Percentiles rank a stretch among this genome's conserved stretches.
These are phyloP conservation scores for Penicillium verhagenii DNA, from an alignment of 495 filamentous ascomycete genomes.

Conservation along the genomic window DNA sequence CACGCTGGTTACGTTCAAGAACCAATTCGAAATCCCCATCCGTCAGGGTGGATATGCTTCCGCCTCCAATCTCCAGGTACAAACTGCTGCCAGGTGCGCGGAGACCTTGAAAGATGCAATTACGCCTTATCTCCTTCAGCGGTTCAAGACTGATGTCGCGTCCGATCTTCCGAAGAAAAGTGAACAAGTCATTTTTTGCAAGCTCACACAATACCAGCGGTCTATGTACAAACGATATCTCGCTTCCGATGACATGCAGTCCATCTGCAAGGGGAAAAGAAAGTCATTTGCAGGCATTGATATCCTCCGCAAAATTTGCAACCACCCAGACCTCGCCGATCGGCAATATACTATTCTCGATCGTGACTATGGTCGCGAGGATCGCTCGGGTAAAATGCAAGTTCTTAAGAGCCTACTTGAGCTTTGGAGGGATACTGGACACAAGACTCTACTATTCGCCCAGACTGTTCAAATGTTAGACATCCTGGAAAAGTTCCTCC, in stretches of 20 bases:
- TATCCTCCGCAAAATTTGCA: conserved; percentile 92
- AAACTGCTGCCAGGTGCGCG: conserved; percentile 87
- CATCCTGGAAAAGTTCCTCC: conserved; percentile 80
- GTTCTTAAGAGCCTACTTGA: conserved; percentile 80
- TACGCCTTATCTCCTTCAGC: conserved; percentile 87
- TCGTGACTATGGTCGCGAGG: conserved; percentile 64
- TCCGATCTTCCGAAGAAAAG: conserved; percentile 91
- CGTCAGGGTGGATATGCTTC: conserved; percentile 89
- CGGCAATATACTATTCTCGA: conserved; percentile 59
- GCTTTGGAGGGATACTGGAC: conserved; percentile 80
- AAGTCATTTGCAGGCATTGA: conserved; percentile 87
- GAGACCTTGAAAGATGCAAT: conserved; percentile 89
- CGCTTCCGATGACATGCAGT: conserved; percentile 74
- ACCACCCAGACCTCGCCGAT: conserved; percentile 86
- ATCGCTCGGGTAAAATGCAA: conserved; percentile 91
- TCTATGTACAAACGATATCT: conserved; percentile 77
- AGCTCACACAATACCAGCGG: conserved; percentile 73
- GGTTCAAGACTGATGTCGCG: conserved; percentile 91
- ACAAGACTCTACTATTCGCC: conserved; percentile 88
- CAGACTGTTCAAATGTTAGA: conserved; percentile 92
- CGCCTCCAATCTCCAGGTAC: conserved; percentile 85
- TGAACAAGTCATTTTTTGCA: conserved; percentile 94
- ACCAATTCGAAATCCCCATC: conserved; percentile 90
- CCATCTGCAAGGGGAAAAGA: conserved; percentile 69
- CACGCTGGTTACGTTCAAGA: conserved; percentile 83